Base-by-base conservation (phyloP, 2,329 filamentous ascomycete species). In the Aspergillus vadensis region DNA sequence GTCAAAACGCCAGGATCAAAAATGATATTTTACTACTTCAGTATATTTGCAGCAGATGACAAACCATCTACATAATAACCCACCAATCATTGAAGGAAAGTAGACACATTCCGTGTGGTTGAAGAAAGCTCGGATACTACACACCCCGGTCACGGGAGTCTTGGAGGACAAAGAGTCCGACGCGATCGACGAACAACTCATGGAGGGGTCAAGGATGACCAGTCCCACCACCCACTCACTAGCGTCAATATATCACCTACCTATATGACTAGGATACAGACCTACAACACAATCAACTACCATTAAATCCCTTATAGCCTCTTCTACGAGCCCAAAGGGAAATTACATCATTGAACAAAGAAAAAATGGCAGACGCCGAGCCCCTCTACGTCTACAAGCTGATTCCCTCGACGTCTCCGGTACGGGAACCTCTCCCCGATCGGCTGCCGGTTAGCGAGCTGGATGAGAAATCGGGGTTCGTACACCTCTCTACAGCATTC, bases 301-400 rank as follows among this genome's bases (percentile, higher is more conserved):
- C 19, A 23, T 1, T 12, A 12, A 14, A 19, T 44, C 12, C 41
- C 14, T 15, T 12, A 12, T 36, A 21, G 21, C 17, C 9, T 17
- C 41, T 21, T 3, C 21, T 23, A 7, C 19, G 2, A 14, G 17
- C 19, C 10, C 14, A 14, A 21, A 19, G 4, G 19, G 41, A 23
- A 7, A 23, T 7, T 14, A 49, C 41, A 44, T 23, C 41, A 23
- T 36, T 2, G 12, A 14, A 5, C 10, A 10, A 43, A 43, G 17
- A 19, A 4, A 67, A 53, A 58, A 71, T 72, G 69, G 52, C 64
- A 2, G 58, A 66, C 48, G 23, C 60, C n/a, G 60, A 70, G 19
- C 74, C 74, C 27, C 63, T 64, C 23, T 78, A 72, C 57, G 58
- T 77, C 60, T 78, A 78, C 65, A 78, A 78, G 60, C 70, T 78